Conservation (phyloP, 371 early-diverging fungal genomes). For the Parasitella parasitica region DNA sequence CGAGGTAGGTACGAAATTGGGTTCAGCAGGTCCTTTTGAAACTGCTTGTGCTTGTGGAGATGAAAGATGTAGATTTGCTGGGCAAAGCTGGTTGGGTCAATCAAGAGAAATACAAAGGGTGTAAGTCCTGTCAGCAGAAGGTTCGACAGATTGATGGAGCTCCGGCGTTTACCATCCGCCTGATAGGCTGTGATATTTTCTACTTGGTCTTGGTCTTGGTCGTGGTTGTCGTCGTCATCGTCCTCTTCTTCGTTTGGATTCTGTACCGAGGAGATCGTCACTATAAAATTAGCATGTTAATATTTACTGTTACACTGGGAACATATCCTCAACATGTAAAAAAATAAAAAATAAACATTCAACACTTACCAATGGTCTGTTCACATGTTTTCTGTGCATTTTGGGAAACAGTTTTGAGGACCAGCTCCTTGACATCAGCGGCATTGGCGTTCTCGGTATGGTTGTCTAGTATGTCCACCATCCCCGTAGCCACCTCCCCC, state of each 20-base stretch:
- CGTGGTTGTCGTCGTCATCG: not conserved
- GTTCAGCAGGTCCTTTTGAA: constrained; percentile 26
- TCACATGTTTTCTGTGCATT: constrained; percentile 23
- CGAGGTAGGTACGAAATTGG: constrained; percentile 44
- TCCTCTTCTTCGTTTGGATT: not conserved
- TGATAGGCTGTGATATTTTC: constrained; percentile 17
- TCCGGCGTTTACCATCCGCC: not conserved
- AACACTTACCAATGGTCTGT: not conserved
- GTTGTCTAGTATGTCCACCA: constrained; percentile 36
- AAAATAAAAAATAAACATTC: too few species aligned
- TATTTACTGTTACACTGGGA: not conserved
- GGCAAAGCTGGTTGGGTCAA: constrained; percentile 66
- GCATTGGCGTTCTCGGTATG: not conserved
- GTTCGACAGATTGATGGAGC: constrained; percentile 50
- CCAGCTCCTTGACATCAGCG: constrained; percentile 20
- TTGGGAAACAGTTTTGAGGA: constrained; percentile 31
- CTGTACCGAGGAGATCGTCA: not conserved
- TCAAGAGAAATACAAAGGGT: constrained; percentile 59
- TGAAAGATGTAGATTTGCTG: constrained; percentile 74
- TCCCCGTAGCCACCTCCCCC: constrained; percentile 45
- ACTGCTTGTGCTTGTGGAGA: constrained; percentile 37
- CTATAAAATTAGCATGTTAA: not conserved
- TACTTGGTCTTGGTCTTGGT: not conserved
- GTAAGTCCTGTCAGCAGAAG: constrained; percentile 61
- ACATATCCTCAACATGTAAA: too few species aligned